A percentile compares a stretch with the other conserved stretches of the same genome.
These are phyloP conservation scores for Pythium aquatile DNA, from an alignment of 352 stramenopile genomes.

Conservation along the genomic window DNA sequence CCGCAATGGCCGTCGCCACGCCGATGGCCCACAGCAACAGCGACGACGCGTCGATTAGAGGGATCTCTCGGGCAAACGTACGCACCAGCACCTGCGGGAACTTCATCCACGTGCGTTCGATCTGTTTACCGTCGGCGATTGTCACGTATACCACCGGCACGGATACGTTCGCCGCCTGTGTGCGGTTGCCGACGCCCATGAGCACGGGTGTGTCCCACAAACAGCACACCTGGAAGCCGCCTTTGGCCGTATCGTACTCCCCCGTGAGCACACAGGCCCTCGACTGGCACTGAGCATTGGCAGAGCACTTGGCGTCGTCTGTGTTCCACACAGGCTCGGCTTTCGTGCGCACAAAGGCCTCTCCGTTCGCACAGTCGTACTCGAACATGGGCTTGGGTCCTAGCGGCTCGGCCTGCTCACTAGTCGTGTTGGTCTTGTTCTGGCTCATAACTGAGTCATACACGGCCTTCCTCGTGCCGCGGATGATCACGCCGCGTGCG, in stretches of 20 bases:
- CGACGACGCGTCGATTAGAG: slow-evolving; percentile 56
- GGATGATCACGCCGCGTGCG: slow-evolving; percentile 52
- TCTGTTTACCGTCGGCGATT: slow-evolving; percentile 47
- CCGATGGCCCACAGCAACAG: slow-evolving; percentile 63
- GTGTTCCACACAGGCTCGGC: slow-evolving; percentile 49
- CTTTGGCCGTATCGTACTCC: slow-evolving; percentile 15
- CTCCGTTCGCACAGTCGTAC: slow-evolving; percentile 60
- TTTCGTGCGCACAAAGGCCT: slow-evolving; percentile 49
- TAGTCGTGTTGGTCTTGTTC: slow-evolving; percentile 41
- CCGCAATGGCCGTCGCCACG: slow-evolving; percentile 52
- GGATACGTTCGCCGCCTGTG: slow-evolving; percentile 34
- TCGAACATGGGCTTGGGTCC: slow-evolving; percentile 52
- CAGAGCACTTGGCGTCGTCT: slow-evolving; percentile 37
- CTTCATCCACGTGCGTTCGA: slow-evolving; percentile 37
- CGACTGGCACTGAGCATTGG: slow-evolving; percentile 38
- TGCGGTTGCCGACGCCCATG: slow-evolving; percentile 61
- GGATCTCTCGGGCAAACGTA: slow-evolving; percentile 45
- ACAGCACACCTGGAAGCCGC: slow-evolving; percentile 62
- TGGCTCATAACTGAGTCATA: slow-evolving; percentile 50
- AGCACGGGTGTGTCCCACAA: slow-evolving; percentile 79
- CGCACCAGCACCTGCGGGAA: slow-evolving; percentile 45
- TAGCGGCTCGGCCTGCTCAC: slow-evolving; percentile 2
- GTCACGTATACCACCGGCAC: slow-evolving; percentile 76
- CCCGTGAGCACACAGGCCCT: slow-evolving; percentile 63
- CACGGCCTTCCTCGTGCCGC: slow-evolving; percentile 54